A percentile compares a stretch with the other conserved stretches of the same genome.
Evolutionary conservation across 1,139 yeast species (phyloP).

Genomic region (Hemisphaericaspora lyxosophila): DNA sequence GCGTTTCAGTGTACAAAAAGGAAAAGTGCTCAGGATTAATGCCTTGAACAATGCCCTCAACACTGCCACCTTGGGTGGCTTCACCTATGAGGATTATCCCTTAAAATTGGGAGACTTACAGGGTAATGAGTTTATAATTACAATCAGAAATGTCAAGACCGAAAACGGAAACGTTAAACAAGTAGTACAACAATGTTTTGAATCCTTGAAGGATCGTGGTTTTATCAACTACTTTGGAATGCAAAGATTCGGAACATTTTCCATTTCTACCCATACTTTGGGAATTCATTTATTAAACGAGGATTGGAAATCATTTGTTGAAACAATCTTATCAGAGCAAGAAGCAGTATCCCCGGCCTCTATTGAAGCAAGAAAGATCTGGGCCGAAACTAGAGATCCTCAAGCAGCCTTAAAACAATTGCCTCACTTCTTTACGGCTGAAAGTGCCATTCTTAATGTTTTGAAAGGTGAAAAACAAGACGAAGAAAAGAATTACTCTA

Average conservation of each 20-base stretch:
- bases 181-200: conserved; percentile 51
- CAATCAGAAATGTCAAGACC: conserved; percentile 66
- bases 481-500: conserved; percentile 39
- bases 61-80: conserved; percentile 67
- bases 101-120: conserved; percentile 76
- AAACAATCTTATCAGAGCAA: conserved; percentile 79
- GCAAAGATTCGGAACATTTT: conserved; percentile 97
- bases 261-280: conserved; percentile 82
- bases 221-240: conserved; percentile 93
- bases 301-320: conserved; percentile 80
- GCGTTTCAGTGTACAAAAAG: conserved; percentile 66
- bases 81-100: conserved; percentile 61
- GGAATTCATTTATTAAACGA: conserved; percentile 72
- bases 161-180: conserved; percentile 30
- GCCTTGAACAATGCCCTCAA: conserved; percentile 72
- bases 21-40: conserved; percentile 76
- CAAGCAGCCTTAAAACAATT: conserved; percentile 61
- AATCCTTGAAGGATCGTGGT: conserved; percentile 64
- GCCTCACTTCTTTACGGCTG: conserved; percentile 91
- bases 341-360: conserved; percentile 82
- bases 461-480: conserved; percentile 48
- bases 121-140: conserved; percentile 87
- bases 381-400: conserved; percentile 78
- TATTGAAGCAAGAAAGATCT: conserved; percentile 72
- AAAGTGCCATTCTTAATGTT: conserved; percentile 64